Conservation (phyloP, 805 yeast genomes). For the Geotrichum ghanense region DNA sequence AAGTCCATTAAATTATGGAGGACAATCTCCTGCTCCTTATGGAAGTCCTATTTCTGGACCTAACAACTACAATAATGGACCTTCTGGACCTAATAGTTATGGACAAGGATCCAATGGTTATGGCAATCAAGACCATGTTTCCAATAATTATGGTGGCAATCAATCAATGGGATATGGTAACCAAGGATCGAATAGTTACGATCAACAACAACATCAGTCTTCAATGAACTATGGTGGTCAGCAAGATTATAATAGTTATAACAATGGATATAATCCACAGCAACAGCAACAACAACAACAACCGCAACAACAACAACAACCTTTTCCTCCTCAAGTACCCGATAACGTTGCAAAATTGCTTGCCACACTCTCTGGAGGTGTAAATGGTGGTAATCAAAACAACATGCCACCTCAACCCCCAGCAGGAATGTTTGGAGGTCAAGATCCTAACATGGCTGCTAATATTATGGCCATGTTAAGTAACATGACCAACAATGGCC, state of each 20-base stretch:
- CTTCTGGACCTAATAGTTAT: no score
- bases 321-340: conserved; percentile 2
- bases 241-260: background rate
- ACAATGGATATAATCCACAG: conserved; percentile 6
- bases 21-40: no score
- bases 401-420: conserved; percentile 1
- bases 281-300: conserved; percentile 12
- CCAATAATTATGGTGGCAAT: background rate
- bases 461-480: background rate
- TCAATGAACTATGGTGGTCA: background rate
- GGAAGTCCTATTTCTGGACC: no score
- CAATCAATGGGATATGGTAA: no score
- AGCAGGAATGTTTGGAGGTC: background rate
- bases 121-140: background rate
- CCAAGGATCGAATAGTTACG: no score
- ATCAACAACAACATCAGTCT: no score
- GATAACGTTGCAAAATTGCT: background rate
- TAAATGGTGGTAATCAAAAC: background rate
- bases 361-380: background rate
- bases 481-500: background rate
- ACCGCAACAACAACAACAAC: conserved; percentile 8
- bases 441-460: conserved; percentile 1
- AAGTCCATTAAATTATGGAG: no score
- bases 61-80: no score
- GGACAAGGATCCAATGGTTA: background rate